phyloP scores from a whole-genome alignment of 306 rosid genomes.

The Lablab purpureus region DNA sequence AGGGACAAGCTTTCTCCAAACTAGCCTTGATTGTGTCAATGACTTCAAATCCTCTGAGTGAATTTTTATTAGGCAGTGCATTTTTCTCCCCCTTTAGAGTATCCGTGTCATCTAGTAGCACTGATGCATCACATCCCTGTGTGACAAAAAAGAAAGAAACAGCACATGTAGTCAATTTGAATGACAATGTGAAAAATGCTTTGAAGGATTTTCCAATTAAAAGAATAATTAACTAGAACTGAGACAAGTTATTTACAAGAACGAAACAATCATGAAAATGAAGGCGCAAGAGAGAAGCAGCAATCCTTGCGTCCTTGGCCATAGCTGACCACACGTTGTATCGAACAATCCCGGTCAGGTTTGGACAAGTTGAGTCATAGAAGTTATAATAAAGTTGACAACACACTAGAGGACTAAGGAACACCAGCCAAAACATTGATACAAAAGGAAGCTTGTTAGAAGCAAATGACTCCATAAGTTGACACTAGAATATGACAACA shows the following conservation, averaged over 20 bases:
- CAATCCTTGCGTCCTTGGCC: conserved; percentile 78
- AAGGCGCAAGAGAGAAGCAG: conserved; percentile 95
- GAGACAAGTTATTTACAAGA: conserved; percentile 53
- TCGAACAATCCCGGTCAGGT: conserved; percentile 61
- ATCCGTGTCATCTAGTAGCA: conserved; percentile 78
- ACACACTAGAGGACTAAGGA: conserved; percentile 56
- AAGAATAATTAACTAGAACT: neutral
- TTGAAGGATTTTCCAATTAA: neutral
- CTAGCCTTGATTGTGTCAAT: conserved; percentile 78
- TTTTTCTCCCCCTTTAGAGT: conserved; percentile 82
- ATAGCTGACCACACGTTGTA: conserved; percentile 68
- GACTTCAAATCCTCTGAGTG: conserved; percentile 83
- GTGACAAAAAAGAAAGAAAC: conserved; percentile 9
- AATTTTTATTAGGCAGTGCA: conserved; percentile 69
- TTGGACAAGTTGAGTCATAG: conserved; percentile 75
- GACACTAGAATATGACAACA: neutral
- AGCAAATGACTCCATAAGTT: conserved; percentile 48
- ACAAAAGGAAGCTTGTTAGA: conserved; percentile 43
- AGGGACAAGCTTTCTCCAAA: conserved; percentile 82
- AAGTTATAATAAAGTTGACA: conserved; percentile 76
- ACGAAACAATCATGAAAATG: conserved; percentile 96
- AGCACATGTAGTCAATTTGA: conserved; percentile 11
- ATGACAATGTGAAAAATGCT: neutral
- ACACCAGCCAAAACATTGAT: conserved; percentile 57
- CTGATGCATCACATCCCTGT: conserved; percentile 90